phyloP scores from a whole-genome alignment of 768 basidiomycete genomes.

The Amanita rimosa region DNA sequence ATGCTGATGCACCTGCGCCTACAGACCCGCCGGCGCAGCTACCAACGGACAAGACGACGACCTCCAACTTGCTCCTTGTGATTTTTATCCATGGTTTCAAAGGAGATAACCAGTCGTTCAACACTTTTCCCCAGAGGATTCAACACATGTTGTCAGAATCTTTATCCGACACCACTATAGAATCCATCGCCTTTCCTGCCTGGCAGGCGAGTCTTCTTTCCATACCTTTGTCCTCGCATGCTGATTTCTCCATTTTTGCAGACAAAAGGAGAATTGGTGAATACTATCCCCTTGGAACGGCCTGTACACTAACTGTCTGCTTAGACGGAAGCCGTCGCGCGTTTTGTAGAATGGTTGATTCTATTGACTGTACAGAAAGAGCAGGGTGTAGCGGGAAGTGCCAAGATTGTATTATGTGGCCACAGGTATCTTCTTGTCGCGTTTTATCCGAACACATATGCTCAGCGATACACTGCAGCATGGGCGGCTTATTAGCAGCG shows the following conservation, averaged over 20 bases:
- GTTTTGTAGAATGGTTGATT: conserved; percentile 89
- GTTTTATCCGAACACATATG: not conserved
- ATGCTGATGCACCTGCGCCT: not conserved
- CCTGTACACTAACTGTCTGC: not conserved
- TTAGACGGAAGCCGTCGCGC: conserved; percentile 70
- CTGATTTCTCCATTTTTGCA: conserved; percentile 15
- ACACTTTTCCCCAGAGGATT: conserved; percentile 67
- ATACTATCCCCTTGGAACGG: conserved; percentile 11
- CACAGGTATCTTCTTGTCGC: conserved; percentile 46
- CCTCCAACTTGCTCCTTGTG: conserved; percentile 46
- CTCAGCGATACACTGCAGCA: conserved; percentile 32
- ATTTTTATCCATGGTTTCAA: conserved; percentile 77
- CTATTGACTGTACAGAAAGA: conserved; percentile 82
- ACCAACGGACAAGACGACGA: conserved; percentile 8
- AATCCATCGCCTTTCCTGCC: conserved; percentile 77
- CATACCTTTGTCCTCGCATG: conserved; percentile 6
- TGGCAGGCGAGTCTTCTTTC: conserved; percentile 53
- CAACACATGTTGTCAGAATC: conserved; percentile 67
- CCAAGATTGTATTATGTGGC: conserved; percentile 79
- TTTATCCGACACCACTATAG: conserved; percentile 41
- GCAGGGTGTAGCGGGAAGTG: conserved; percentile 67
- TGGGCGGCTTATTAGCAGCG: conserved; percentile 87
- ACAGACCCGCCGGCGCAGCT: conserved; percentile 2
- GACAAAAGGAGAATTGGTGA: conserved; percentile 87
- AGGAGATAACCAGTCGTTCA: conserved; percentile 57